A percentile compares a stretch with the other conserved stretches of the same genome.
Evolutionary conservation across 176 grass and related monocot species (phyloP).

Genomic region (Chrysopogon serrulatus): DNA sequence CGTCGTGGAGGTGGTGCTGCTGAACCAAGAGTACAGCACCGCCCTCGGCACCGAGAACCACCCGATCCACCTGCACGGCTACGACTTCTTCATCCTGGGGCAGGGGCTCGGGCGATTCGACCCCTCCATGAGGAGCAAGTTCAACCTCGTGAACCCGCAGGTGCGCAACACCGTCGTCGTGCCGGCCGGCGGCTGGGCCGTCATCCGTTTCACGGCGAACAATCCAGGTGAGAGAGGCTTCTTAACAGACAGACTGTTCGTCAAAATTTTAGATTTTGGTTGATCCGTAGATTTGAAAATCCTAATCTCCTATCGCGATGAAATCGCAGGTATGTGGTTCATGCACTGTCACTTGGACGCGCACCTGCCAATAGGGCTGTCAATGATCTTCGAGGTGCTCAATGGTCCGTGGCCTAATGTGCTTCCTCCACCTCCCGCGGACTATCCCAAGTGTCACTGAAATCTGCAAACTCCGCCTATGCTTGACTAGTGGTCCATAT

Average conservation of each 20-base stretch:
- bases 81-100: slow-evolving; percentile 59
- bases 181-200: slow-evolving; percentile 48
- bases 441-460: slow-evolving; percentile 37
- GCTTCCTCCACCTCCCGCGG: slow-evolving; percentile 39
- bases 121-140: neutral
- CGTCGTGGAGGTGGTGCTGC: slow-evolving; percentile 70
- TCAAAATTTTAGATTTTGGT: neutral
- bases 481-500: neutral
- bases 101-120: slow-evolving; percentile 58
- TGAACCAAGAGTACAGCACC: slow-evolving; percentile 20
- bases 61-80: slow-evolving; percentile 64
- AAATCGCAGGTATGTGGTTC: slow-evolving; percentile 50
- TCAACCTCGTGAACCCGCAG: slow-evolving; percentile 52
- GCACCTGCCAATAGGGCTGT: slow-evolving; percentile 46
- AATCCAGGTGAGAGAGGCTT: slow-evolving; percentile 29
- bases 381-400: slow-evolving; percentile 51
- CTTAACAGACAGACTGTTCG: neutral
- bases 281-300: neutral
- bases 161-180: slow-evolving; percentile 48
- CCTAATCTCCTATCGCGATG: neutral
- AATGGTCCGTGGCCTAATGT: slow-evolving; percentile 29
- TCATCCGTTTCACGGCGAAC: slow-evolving; percentile 47
- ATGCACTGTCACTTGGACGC: slow-evolving; percentile 65
- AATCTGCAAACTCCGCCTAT: neutral
- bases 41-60: slow-evolving; percentile 52